Percentiles rank a stretch among this genome's conserved stretches.
Evolutionary conservation across 1,284 basidiomycete species (phyloP).

Genomic region (Heterobasidion annosum): DNA sequence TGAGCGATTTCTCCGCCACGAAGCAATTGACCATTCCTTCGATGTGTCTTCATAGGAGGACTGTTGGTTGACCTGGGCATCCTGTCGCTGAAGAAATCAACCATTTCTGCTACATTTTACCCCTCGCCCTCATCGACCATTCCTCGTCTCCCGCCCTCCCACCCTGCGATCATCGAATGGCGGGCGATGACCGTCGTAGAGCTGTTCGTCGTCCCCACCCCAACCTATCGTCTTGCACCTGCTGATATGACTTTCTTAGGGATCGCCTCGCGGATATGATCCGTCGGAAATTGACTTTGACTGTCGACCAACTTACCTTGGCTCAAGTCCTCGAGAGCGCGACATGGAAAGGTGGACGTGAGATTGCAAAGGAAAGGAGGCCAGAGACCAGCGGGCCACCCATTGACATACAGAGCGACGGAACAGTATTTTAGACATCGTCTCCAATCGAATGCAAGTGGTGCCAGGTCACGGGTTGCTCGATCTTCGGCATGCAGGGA

Average conservation of each 20-base stretch:
- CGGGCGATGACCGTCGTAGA: slow-evolving; percentile 89
- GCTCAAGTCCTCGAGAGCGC: slow-evolving; percentile 90
- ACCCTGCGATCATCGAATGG: slow-evolving; percentile 94
- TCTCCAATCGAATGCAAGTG: no score
- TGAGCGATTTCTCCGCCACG: slow-evolving; percentile 1
- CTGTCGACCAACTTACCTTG: slow-evolving; percentile 46
- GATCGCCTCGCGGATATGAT: slow-evolving; percentile 76
- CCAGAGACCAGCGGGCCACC: slow-evolving; percentile 76
- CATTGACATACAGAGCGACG: slow-evolving; percentile 81
- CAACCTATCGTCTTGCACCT: neutral
- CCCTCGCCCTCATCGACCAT: slow-evolving; percentile 42
- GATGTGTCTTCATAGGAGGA: slow-evolving; percentile 46
- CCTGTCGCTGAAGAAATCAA: slow-evolving; percentile 48
- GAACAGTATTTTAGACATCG: slow-evolving; percentile 61
- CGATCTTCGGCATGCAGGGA: neutral
- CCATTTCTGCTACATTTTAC: slow-evolving; percentile 31
- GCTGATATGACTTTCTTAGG: slow-evolving; percentile 27
- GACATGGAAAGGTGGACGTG: slow-evolving; percentile 92
- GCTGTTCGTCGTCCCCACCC: slow-evolving; percentile 44
- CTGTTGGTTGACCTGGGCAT: slow-evolving; percentile 82
- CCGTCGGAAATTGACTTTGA: slow-evolving; percentile 46
- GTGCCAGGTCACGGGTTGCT: no score
- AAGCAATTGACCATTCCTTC: slow-evolving; percentile 1
- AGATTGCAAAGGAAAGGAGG: slow-evolving; percentile 78
- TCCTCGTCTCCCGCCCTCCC: slow-evolving; percentile 60